Percentiles rank a stretch among this genome's conserved stretches.
Evolutionary conservation across 148 eudicot species (phyloP).

Genomic region (Cornus controversa): DNA sequence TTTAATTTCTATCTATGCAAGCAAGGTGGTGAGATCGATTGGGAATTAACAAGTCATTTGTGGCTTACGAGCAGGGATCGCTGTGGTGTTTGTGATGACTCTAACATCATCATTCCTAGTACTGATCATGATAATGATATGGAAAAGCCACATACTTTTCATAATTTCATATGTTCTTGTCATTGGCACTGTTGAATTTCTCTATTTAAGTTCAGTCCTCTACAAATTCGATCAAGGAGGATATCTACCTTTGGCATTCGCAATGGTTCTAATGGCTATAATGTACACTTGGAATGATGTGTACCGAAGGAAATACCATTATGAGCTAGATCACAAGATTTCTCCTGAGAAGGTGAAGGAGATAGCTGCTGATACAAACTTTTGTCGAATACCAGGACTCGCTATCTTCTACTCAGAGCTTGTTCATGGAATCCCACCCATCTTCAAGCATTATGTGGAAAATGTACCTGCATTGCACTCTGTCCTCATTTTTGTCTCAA

Average conservation of each 20-base stretch:
- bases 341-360: constrained; percentile 48
- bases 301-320: constrained; percentile 62
- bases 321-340: constrained; percentile 60
- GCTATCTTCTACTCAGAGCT: constrained; percentile 76
- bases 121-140: constrained; percentile 57
- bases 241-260: constrained; percentile 65
- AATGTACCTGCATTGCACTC: constrained; percentile 67
- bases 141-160: constrained; percentile 53
- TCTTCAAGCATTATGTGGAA: constrained; percentile 64
- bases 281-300: constrained; percentile 70
- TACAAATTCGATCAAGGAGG: constrained; percentile 75
- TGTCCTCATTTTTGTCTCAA: constrained; percentile 57
- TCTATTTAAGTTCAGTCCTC: constrained; percentile 60
- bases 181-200: constrained; percentile 43
- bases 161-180: constrained; percentile 34
- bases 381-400: constrained; percentile 49
- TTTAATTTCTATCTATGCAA: no score
- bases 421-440: constrained; percentile 76
- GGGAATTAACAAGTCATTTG: no score
- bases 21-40: no score
- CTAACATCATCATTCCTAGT: constrained; percentile 57
- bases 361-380: constrained; percentile 21
- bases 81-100: constrained; percentile 63
- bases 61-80: constrained; percentile 41
- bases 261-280: constrained; percentile 36